Evolutionary conservation across 1,284 basidiomycete species (phyloP).

Genomic region (Peniophora sp.): DNA sequence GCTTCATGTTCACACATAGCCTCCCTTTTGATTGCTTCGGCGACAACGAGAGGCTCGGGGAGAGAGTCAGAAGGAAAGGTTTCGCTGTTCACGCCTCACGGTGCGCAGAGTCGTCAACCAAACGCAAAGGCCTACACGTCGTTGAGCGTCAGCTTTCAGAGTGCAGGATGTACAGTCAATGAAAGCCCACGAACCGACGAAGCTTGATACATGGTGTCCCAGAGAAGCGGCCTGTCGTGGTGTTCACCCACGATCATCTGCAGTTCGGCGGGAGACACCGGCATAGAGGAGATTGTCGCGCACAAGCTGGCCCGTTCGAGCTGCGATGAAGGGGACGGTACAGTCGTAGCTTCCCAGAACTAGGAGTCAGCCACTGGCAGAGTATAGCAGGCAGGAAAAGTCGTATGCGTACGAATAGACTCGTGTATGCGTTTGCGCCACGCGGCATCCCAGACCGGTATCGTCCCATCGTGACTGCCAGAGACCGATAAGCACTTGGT

Average conservation of each 20-base stretch:
- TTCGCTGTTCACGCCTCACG: constrained; percentile 6
- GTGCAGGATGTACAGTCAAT: too few relatives aligned
- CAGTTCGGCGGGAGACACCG: constrained; percentile 4
- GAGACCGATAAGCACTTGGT: constrained; percentile 5
- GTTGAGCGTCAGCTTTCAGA: too few relatives aligned
- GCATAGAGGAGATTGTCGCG: constrained; percentile 7
- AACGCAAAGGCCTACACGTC: neutral
- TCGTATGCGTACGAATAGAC: constrained; percentile 3
- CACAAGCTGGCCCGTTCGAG: constrained; percentile 9
- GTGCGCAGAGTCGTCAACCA: neutral
- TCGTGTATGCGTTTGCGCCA: constrained; percentile 9
- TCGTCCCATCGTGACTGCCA: constrained; percentile 16
- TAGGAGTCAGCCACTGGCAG: constrained; percentile 13
- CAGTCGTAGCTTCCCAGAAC: constrained; percentile 19
- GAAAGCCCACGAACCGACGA: constrained; percentile 15
- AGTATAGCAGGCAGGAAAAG: constrained; percentile 7
- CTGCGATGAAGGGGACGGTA: constrained; percentile 18
- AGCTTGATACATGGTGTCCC: neutral
- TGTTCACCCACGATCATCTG: neutral
- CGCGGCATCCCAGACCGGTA: constrained; percentile 20
- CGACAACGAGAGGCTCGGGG: constrained; percentile 7
- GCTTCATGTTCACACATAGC: neutral
- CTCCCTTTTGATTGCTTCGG: neutral
- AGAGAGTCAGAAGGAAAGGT: constrained; percentile 7
- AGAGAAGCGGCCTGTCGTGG: neutral